Conservation (phyloP, 2,329 filamentous ascomycete genomes). For the Cytospora leucostoma region DNA sequence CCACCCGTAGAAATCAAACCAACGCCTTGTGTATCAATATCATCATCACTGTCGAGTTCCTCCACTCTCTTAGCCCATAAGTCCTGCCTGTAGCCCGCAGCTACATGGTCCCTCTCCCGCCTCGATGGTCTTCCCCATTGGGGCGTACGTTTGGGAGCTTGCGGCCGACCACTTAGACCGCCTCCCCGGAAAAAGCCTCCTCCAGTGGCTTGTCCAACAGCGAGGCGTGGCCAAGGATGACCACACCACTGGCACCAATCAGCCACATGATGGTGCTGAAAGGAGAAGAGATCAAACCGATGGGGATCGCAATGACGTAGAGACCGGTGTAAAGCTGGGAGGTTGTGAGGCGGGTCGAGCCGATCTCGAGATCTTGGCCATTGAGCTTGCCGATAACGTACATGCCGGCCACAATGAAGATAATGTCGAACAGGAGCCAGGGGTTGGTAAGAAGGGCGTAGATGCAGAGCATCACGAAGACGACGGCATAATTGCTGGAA, state of each 20-base stretch:
- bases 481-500: constrained; percentile 95
- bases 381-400: constrained; percentile 89
- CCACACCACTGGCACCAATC: constrained; percentile 91
- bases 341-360: constrained; percentile 77
- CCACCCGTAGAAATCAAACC: constrained; percentile 48
- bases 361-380: constrained; percentile 85
- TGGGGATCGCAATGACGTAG: constrained; percentile 77
- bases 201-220: constrained; percentile 99
- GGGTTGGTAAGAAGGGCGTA: constrained; percentile 91
- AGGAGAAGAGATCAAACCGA: constrained; percentile 82
- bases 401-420: constrained; percentile 83
- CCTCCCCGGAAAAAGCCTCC: constrained; percentile 99
- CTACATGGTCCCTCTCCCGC: constrained; percentile 66
- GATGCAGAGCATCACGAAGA: constrained; percentile 94
- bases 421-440: constrained; percentile 85
- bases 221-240: constrained; percentile 90
- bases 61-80: constrained; percentile 58
- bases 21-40: constrained; percentile 56
- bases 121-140: constrained; percentile 99
- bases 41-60: constrained; percentile 65
- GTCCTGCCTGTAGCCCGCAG: constrained; percentile 50
- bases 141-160: constrained; percentile 93
- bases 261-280: constrained; percentile 89
- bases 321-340: constrained; percentile 94
- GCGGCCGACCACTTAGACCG: constrained; percentile 99